Base-by-base conservation (phyloP, 2,329 filamentous ascomycete species). In the Aspergillus tubingensis region DNA sequence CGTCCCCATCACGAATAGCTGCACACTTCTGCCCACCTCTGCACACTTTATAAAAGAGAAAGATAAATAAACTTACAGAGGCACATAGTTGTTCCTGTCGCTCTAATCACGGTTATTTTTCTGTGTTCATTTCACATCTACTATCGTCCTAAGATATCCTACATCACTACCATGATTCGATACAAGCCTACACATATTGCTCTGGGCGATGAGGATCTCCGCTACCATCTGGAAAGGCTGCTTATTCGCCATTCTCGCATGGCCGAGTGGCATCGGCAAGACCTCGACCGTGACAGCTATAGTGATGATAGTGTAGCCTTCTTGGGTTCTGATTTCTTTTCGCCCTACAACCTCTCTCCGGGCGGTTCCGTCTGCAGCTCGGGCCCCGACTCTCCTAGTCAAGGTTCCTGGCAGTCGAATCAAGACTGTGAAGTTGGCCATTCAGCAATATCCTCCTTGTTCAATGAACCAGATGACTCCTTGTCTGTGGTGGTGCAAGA, bases 151-250 rank as follows among this genome's bases (percentile, higher is more conserved):
- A 21, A 13, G 4, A 21, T 2, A 30, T 30, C 2, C 3, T 19
- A 8, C 25, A n/a, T 47, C 49, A 25, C n/a, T 11, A 61, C 17
- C 55, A 77, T 78, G 76, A 70, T 77, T 36, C 70, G 75, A 59
- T 67, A 70, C 36, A 70, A 68, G 15, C 70, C 74, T 38, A 76
- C 74, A 7, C 63, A 69, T 32, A 72, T 78, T 50, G 56, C 58
- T 23, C 63, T 77, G 27, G 68, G 68, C 2, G 69, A 75, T 17
- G 63, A 71, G 19, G 76, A 78, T 60, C 32, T 77, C 21, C 65
- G 71, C 30, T 68, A 62, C 58, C 68, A 72, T 47, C 64, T 77
- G 17, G 67, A 71, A 39, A 59, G 64, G 8, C 63, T 68, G 44
- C 58, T 65, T 30, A 15, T 60, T 49, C 64, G 65, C 23, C 65